phyloP scores from a whole-genome alignment of 1,284 basidiomycete genomes.

The Trichosporon sp. region DNA sequence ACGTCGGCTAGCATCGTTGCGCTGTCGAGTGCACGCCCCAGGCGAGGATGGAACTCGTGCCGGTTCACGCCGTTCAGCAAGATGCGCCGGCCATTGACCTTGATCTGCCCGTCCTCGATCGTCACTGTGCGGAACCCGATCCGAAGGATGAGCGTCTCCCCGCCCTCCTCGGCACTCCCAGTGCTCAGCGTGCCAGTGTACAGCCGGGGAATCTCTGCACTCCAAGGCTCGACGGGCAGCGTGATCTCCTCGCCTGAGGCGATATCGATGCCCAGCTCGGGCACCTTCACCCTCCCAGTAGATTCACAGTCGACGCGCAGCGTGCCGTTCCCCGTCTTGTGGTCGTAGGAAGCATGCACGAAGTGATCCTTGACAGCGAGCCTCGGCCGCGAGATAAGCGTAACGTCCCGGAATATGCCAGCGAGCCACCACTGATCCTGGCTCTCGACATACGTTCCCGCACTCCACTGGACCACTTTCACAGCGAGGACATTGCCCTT shows the following conservation, averaged over 20 bases:
- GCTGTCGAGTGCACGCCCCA: constrained; percentile 15
- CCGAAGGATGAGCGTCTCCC: constrained; percentile 15
- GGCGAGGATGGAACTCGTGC: constrained; percentile 24
- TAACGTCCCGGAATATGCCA: constrained; percentile 27
- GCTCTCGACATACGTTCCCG: constrained; percentile 23
- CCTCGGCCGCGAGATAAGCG: constrained; percentile 21
- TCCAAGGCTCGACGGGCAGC: constrained; percentile 22
- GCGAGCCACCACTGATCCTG: constrained; percentile 33
- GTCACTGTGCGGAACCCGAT: constrained; percentile 25
- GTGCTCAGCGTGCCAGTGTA: constrained; percentile 15
- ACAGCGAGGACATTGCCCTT: constrained; percentile 13
- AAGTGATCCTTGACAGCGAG: constrained; percentile 19
- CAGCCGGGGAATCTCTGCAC: constrained; percentile 21
- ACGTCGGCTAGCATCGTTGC: constrained; percentile 25
- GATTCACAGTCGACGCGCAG: constrained; percentile 22
- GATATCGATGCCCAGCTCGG: constrained; percentile 21
- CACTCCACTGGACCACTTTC: constrained; percentile 23
- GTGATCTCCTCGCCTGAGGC: constrained; percentile 12
- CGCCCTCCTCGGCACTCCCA: neutral
- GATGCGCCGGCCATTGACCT: constrained; percentile 23
- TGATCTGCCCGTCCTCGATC: constrained; percentile 19
- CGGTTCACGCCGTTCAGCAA: constrained; percentile 26
- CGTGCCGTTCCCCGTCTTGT: constrained; percentile 15
- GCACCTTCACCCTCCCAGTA: constrained; percentile 14
- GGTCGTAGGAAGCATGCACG: constrained; percentile 23